These are phyloP conservation scores for Diaporthe citri DNA, from an alignment of 2,329 filamentous ascomycete genomes.

Conservation along the genomic window DNA sequence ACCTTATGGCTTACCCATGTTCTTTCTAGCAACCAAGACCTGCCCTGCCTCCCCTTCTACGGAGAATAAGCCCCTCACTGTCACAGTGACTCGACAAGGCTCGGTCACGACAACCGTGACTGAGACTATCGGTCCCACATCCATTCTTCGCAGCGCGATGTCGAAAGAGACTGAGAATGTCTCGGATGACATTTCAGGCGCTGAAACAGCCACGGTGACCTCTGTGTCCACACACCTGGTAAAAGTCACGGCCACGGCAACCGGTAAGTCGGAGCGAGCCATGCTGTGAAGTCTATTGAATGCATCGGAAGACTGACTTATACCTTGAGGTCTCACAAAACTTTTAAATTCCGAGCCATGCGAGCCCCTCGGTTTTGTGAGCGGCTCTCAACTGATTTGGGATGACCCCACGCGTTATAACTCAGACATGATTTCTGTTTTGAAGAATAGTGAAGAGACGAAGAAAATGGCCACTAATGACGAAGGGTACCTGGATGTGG, in stretches of 20 bases:
- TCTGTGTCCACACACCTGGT: background rate
- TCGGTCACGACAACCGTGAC: background rate
- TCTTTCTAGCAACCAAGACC: background rate
- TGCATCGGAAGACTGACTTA: background rate
- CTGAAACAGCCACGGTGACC: background rate
- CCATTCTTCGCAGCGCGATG: background rate
- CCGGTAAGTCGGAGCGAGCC: background rate
- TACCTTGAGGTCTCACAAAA: background rate
- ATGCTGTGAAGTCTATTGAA: too few species aligned
- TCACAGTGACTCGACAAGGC: background rate
- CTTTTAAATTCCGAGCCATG: background rate
- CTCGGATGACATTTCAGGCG: background rate
- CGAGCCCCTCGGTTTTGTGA: background rate
- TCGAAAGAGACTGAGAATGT: background rate
- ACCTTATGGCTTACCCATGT: background rate
- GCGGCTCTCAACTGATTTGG: background rate
- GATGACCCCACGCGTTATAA: background rate
- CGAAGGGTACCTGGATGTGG: background rate
- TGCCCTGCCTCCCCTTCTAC: background rate
- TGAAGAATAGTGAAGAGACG: background rate
- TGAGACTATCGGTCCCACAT: background rate
- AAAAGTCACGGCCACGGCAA: background rate
- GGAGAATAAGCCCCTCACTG: background rate
- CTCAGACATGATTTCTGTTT: background rate
- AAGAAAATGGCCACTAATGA: background rate